Percentiles rank a stretch among this genome's conserved stretches.
phyloP scores from a whole-genome alignment of 345 rosid genomes.

The Cochlearia excelsa region DNA sequence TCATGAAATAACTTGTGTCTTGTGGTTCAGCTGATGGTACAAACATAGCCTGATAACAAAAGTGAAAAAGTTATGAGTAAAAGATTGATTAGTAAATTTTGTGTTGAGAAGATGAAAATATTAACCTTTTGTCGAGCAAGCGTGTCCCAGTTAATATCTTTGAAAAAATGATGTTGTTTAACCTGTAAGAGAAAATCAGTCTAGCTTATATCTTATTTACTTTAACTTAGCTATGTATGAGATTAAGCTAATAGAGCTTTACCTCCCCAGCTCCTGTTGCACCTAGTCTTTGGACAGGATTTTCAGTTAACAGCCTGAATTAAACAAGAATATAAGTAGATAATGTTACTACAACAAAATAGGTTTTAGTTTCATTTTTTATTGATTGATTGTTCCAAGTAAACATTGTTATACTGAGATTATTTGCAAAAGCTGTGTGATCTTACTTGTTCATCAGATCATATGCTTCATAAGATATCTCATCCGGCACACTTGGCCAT shows the following conservation, averaged over 20 bases:
- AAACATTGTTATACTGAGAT: no score
- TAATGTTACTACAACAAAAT: constrained; percentile 10
- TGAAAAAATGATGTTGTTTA: constrained; percentile 77
- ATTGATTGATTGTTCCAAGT: no score
- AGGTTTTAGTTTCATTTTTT: constrained; percentile 1
- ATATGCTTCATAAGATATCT: constrained; percentile 64
- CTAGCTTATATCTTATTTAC: no score
- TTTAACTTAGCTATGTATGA: background rate
- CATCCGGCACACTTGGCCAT: constrained; percentile 87
- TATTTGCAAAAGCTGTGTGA: constrained; percentile 7
- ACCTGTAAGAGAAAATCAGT: constrained; percentile 45
- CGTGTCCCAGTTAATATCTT: constrained; percentile 90
- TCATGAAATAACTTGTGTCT: constrained; percentile 91
- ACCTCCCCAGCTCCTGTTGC: constrained; percentile 93
- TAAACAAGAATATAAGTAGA: constrained; percentile 21
- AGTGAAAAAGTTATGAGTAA: constrained; percentile 6
- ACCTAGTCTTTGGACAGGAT: constrained; percentile 87
- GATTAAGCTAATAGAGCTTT: constrained; percentile 7
- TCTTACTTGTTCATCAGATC: constrained; percentile 89
- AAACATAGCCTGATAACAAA: constrained; percentile 73
- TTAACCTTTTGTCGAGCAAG: constrained; percentile 90
- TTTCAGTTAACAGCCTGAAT: constrained; percentile 77
- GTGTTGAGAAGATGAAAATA: background rate
- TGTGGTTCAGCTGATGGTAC: constrained; percentile 81
- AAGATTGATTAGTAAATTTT: background rate